Evolutionary conservation across 208 protist species (phyloP).

Genomic region (Leishmania gerbilli): DNA sequence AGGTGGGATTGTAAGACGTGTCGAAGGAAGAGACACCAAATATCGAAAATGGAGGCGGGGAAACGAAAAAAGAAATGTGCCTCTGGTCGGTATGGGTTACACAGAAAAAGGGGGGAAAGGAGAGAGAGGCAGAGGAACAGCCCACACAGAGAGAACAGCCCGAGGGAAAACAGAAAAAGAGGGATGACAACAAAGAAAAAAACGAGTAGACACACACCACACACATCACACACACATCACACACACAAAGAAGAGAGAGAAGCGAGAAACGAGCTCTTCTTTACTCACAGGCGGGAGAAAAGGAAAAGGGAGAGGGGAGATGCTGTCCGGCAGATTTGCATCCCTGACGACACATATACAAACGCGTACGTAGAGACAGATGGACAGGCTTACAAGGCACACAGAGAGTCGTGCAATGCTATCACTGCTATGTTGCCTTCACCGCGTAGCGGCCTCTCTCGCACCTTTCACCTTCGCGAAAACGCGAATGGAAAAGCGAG

Average conservation of each 20-base stretch:
- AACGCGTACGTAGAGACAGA: background rate
- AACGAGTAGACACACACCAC: background rate
- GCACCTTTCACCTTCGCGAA: background rate
- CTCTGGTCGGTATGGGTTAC: background rate
- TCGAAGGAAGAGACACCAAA: background rate
- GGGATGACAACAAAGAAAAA: background rate
- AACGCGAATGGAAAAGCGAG: background rate
- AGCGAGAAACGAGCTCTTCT: background rate
- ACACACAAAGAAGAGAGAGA: background rate
- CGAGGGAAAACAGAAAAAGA: too few species aligned
- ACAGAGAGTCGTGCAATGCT: background rate
- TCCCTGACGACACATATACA: background rate
- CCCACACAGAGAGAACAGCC: background rate
- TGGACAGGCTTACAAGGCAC: background rate
- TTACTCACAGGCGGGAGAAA: background rate
- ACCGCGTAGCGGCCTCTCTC: background rate
- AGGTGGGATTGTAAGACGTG: background rate
- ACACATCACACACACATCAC: background rate
- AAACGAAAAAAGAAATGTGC: background rate
- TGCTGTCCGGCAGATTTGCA: background rate
- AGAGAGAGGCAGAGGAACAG: background rate
- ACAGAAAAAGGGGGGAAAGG: background rate
- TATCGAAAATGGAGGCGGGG: background rate
- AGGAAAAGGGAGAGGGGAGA: constrained; percentile 4
- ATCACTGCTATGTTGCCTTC: background rate